Conservation (phyloP, 2,329 filamentous ascomycete species). For the Grosmannia serpens region DNA sequence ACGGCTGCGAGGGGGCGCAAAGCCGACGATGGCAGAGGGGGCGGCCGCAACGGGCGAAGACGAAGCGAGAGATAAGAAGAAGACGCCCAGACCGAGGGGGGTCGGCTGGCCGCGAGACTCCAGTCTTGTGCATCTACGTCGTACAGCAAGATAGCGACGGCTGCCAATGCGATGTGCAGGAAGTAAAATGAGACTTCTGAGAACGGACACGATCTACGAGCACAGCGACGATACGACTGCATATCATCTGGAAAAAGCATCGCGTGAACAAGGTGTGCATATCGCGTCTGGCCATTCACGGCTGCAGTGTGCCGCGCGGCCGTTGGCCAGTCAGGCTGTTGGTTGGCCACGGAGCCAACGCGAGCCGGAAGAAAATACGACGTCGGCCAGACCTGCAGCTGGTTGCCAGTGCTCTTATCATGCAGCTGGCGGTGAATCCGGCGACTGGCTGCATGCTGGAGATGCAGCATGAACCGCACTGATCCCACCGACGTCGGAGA, state of each 20-base stretch:
- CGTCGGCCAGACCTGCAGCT: not conserved
- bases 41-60: not conserved
- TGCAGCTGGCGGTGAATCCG: not conserved
- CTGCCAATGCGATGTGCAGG: no score
- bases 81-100: not conserved
- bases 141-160: not conserved
- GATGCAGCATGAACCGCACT: not conserved
- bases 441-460: not conserved
- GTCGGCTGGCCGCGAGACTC: not conserved
- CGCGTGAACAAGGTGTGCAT: not conserved
- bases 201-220: not conserved
- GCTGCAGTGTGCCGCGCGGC: not conserved
- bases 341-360: not conserved
- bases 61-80: not conserved
- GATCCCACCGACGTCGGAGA: not conserved
- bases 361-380: not conserved
- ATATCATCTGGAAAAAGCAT: not conserved
- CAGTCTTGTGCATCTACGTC: not conserved
- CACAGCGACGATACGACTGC: not conserved
- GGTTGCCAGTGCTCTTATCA: not conserved
- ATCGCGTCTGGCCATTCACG: not conserved
- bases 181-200: not conserved
- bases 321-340: not conserved
- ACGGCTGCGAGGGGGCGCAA: conserved; percentile 41
- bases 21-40: conserved; percentile 23